Conservation (phyloP, 148 eudicot genomes). For the Diospyros kaki region DNA sequence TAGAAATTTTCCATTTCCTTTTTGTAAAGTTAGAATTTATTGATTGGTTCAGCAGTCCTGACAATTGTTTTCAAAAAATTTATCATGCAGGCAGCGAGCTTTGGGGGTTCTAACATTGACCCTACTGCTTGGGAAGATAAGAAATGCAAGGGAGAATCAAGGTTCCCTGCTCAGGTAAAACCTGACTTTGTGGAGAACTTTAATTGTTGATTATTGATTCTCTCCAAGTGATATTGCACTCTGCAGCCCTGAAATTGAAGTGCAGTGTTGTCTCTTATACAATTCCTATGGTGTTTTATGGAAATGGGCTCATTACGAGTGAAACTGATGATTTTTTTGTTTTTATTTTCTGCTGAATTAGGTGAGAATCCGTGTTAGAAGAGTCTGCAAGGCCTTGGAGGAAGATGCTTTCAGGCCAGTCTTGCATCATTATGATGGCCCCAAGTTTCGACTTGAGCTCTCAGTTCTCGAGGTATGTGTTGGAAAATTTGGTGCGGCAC, state of each 20-base stretch:
- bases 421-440: constrained; percentile 99
- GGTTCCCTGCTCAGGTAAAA: constrained; percentile 98
- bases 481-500: too few species aligned
- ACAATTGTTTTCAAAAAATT: constrained; percentile 5
- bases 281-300: too few species aligned
- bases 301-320: too few species aligned
- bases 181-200: too few species aligned
- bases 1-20: background rate
- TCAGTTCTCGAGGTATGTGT: constrained; percentile 95
- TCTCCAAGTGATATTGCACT: too few species aligned
- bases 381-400: too few species aligned
- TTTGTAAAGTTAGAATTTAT: background rate
- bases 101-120: constrained; percentile 97
- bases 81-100: constrained; percentile 64
- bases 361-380: constrained; percentile 90
- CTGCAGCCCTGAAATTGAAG: too few species aligned
- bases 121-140: constrained; percentile 99
- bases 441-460: constrained; percentile 96
- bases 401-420: too few species aligned
- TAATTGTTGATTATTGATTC: too few species aligned
- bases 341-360: constrained; percentile 16
- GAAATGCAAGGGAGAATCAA: constrained; percentile 97
- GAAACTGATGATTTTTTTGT: too few species aligned
- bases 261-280: too few species aligned
- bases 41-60: background rate